Base-by-base conservation (phyloP, 495 filamentous ascomycete species). In the Trichoderma reesei region DNA sequence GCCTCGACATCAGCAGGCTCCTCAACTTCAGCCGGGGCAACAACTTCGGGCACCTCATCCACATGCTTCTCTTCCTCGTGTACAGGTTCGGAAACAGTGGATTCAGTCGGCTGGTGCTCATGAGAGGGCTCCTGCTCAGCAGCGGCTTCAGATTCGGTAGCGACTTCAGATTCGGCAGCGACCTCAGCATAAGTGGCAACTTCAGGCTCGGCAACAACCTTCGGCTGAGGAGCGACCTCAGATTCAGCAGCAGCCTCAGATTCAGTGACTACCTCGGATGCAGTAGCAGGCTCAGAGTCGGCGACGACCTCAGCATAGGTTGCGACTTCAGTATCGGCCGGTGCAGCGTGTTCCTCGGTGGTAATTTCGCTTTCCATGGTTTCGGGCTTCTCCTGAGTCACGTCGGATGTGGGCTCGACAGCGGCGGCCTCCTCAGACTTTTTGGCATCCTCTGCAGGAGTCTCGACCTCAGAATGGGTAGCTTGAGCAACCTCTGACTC, bases 21-120 rank as follows among this genome's bases (percentile, higher is more conserved):
- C 42, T 63, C 42, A 33, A 18, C 42, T 13, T 63, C 62, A 42
- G 62, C 42, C 16, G 44, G 36, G 13, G 62, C 26, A 36, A 26
- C 16, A 41, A 42, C 41, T 63, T 63, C 41, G 41, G 20, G 26
- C 31, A 42, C 61, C 31, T 63, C 41, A 33, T 63, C 61, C 41
- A 31, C 14, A 41, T 46, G n/a, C 31, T 39, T 8, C 1, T 6
- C 38, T 13, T 41, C 38, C 26, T 63, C 39, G 11, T 41, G 13
- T 7, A 13, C 18, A 6, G 33, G 18, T 37, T 61, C 60, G 18
- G 18, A 5, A 8, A 20, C 7, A 63, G 41, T 8, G 16, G 61
- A 38, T 9, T 63, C 61, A 36, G 31, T 10, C 11, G 38, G 31
- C 2, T 46, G 16, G n/a, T 26, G n/a, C 16, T 42, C 61, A 2